Percentiles rank a stretch among this genome's conserved stretches.
Evolutionary conservation across 2,329 filamentous ascomycete genomes (phyloP).

Genomic region (Chrysoporthe deuterocubensis): DNA sequence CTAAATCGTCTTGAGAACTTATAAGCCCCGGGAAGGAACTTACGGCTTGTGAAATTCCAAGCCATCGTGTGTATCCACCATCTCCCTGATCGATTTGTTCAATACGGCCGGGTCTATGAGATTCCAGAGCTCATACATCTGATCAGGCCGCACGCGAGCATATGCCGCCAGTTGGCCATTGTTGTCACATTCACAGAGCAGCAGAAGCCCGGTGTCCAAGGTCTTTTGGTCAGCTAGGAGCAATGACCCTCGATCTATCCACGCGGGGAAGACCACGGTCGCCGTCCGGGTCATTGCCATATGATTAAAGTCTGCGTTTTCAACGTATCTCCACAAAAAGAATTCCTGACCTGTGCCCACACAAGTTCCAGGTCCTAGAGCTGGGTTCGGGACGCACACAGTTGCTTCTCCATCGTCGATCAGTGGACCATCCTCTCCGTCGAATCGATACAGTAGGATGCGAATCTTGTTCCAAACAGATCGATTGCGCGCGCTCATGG

Average conservation of each 20-base stretch:
- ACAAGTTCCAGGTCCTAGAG: neutral
- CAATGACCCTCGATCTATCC: neutral
- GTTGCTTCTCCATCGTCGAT: neutral
- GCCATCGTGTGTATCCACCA: neutral
- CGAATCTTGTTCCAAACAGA: neutral
- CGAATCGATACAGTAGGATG: conserved; percentile 10
- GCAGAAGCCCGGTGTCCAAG: conserved; percentile 5
- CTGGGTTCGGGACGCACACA: conserved; percentile 6
- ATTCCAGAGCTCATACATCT: conserved; percentile 2
- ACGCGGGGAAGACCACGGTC: neutral
- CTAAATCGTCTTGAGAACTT: neutral
- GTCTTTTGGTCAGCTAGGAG: conserved; percentile 6
- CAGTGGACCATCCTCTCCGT: neutral
- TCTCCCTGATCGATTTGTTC: conserved; percentile 1
- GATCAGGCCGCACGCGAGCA: neutral
- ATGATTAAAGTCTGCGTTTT: conserved; percentile 5
- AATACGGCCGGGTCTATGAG: neutral
- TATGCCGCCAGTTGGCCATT: conserved; percentile 5
- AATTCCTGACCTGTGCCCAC: neutral
- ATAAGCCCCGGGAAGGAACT: neutral
- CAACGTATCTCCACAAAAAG: conserved; percentile 1
- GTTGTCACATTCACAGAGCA: neutral
- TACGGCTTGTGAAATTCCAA: neutral
- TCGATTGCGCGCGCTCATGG: conserved; percentile 2
- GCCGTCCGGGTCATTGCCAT: conserved; percentile 9